phyloP scores from a whole-genome alignment of 805 yeast genomes.

The Torulaspora quercuum region DNA sequence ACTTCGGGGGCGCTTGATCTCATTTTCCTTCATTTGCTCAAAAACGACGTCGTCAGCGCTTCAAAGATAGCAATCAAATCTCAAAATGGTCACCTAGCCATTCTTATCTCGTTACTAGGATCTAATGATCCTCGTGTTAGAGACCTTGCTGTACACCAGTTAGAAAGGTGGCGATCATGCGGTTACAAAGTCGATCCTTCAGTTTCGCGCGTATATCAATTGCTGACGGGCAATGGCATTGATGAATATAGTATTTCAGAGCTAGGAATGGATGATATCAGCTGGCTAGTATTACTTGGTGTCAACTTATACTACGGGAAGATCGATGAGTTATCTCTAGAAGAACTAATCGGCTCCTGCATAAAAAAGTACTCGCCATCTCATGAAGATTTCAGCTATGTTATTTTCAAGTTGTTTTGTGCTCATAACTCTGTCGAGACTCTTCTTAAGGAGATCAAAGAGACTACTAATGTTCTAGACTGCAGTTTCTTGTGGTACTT shows the following conservation, averaged over 20 bases:
- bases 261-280: constrained; percentile 44
- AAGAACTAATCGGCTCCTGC: constrained; percentile 26
- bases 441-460: constrained; percentile 15
- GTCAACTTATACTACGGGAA: constrained; percentile 63
- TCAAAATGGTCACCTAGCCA: constrained; percentile 66
- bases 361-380: constrained; percentile 12
- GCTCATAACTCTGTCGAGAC: constrained; percentile 15
- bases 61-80: constrained; percentile 55
- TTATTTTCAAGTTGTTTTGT: constrained; percentile 22
- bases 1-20: constrained; percentile 45
- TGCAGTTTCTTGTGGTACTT: constrained; percentile 51
- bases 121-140: constrained; percentile 62
- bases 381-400: constrained; percentile 12
- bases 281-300: constrained; percentile 65
- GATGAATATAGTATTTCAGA: constrained; percentile 27
- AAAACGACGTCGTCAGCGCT: constrained; percentile 62
- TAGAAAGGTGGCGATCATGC: constrained; percentile 59
- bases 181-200: constrained; percentile 46
- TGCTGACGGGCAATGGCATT: constrained; percentile 54
- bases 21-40: constrained; percentile 48
- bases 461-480: constrained; percentile 28
- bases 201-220: constrained; percentile 56
- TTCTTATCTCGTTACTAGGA: constrained; percentile 63
- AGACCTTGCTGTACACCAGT: constrained; percentile 55
- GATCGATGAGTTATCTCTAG: constrained; percentile 37